A percentile compares a stretch with the other conserved stretches of the same genome.
Evolutionary conservation across 169 alveolate genomes (phyloP).

Genomic region (Cyclospora cayetanensis): DNA sequence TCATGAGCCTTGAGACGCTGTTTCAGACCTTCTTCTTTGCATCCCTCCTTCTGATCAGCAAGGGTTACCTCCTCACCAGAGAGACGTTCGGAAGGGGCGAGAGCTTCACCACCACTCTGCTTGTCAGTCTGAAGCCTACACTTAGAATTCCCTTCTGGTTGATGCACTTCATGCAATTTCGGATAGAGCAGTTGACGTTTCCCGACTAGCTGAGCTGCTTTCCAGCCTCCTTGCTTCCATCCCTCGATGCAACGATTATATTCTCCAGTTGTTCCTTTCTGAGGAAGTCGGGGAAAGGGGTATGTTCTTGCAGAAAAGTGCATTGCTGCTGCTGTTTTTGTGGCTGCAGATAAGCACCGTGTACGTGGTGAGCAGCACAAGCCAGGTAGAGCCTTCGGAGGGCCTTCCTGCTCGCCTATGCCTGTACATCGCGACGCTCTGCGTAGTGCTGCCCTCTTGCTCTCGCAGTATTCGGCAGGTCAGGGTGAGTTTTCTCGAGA

Average conservation of each 20-base stretch:
- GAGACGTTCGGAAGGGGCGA: constrained; percentile 34
- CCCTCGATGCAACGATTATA: too few species aligned
- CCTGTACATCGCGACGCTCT: background rate
- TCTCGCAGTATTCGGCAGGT: background rate
- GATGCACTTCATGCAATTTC: too few species aligned
- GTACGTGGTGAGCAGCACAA: constrained; percentile 5
- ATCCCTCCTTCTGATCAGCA: constrained; percentile 17
- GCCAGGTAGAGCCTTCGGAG: constrained; percentile 14
- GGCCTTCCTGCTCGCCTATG: constrained; percentile 12
- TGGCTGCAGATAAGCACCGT: constrained; percentile 31
- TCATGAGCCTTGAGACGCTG: constrained; percentile 36
- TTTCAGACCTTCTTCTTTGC: constrained; percentile 37
- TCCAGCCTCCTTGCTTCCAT: too few species aligned
- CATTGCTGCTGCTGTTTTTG: background rate
- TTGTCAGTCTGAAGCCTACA: constrained; percentile 10
- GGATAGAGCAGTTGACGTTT: too few species aligned
- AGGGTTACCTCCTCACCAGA: constrained; percentile 55
- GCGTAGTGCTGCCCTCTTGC: background rate
- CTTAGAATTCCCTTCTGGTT: too few species aligned
- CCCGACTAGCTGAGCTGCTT: too few species aligned
- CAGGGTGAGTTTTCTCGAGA: background rate
- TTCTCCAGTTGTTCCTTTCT: too few species aligned
- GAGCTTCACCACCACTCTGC: background rate
- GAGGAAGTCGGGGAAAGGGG: too few species aligned
- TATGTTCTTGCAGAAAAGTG: too few species aligned